Percentiles rank a stretch among this genome's conserved stretches.
Conservation (phyloP, 805 yeast species). For the Candida silvatica region DNA sequence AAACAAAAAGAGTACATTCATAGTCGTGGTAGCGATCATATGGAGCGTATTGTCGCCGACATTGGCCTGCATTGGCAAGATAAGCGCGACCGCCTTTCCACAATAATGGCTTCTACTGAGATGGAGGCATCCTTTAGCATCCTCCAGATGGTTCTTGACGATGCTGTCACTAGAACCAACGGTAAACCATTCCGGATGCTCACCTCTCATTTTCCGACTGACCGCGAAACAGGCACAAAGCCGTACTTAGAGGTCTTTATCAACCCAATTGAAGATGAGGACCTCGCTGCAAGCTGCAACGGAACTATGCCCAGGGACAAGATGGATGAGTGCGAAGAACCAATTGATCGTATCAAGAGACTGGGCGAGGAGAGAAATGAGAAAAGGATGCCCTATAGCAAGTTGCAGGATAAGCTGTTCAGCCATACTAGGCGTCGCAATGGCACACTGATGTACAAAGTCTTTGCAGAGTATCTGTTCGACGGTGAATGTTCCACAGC, state of each 20-base stretch:
- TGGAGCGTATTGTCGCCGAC: conserved; percentile 15
- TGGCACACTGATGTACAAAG: conserved; percentile 27
- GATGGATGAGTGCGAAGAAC: conserved; percentile 10
- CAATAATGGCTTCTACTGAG: conserved; percentile 56
- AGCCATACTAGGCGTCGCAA: conserved; percentile 10
- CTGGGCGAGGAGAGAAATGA: conserved; percentile 8
- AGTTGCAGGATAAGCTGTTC: conserved; percentile 11
- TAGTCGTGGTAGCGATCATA: no score
- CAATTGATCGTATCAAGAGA: conserved; percentile 13
- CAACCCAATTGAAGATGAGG: conserved; percentile 11
- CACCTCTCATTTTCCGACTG: conserved; percentile 9
- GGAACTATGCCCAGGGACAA: conserved; percentile 17
- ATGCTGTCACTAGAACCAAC: conserved; percentile 23
- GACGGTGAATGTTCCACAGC: conserved; percentile 20
- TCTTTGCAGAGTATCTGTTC: conserved; percentile 28
- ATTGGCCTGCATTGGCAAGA: conserved; percentile 23
- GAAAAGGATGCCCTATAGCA: no score
- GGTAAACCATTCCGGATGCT: conserved; percentile 30
- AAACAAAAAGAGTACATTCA: conserved; percentile 8
- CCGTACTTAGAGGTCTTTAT: conserved; percentile 8
- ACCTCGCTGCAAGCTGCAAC: conserved; percentile 13
- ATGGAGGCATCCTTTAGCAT: conserved; percentile 52
- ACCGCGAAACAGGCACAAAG: conserved; percentile 1
- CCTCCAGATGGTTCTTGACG: conserved; percentile 36
- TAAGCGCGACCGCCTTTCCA: conserved; percentile 29